A percentile compares a stretch with the other conserved stretches of the same genome.
These are phyloP conservation scores for Radiomyces spectabilis DNA, from an alignment of 192 early-diverging fungal genomes.

Conservation along the genomic window DNA sequence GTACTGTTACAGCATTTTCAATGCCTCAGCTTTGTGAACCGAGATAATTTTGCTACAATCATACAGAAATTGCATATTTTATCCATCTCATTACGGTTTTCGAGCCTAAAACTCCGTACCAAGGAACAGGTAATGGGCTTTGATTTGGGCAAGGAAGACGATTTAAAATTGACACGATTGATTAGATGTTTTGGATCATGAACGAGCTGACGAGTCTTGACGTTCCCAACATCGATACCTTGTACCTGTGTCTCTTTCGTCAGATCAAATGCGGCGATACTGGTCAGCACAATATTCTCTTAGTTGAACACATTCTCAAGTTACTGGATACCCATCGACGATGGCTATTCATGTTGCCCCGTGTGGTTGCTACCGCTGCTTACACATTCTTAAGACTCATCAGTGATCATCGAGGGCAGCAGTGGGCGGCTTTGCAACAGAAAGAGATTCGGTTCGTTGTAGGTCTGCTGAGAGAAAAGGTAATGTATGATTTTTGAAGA, in stretches of 20 bases:
- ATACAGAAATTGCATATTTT: slow-evolving; percentile 31
- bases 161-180: neutral
- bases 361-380: slow-evolving; percentile 30
- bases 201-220: slow-evolving; percentile 42
- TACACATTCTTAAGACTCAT: slow-evolving; percentile 45
- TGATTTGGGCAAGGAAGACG: neutral
- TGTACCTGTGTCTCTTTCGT: slow-evolving; percentile 44
- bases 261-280: slow-evolving; percentile 60
- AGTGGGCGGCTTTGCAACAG: slow-evolving; percentile 32
- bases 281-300: slow-evolving; percentile 31
- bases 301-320: slow-evolving; percentile 37
- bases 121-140: slow-evolving; percentile 24
- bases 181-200: slow-evolving; percentile 54
- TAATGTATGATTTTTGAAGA: slow-evolving; percentile 10
- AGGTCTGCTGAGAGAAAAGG: slow-evolving; percentile 47
- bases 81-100: slow-evolving; percentile 26
- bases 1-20: slow-evolving; percentile 37
- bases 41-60: slow-evolving; percentile 48
- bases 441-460: slow-evolving; percentile 41
- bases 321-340: slow-evolving; percentile 38
- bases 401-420: slow-evolving; percentile 39
- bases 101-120: slow-evolving; percentile 23
- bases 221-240: slow-evolving; percentile 39
- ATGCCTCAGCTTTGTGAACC: slow-evolving; percentile 50
- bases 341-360: slow-evolving; percentile 19